Percentiles rank a stretch among this genome's conserved stretches.
phyloP scores from a whole-genome alignment of 2,329 filamentous ascomycete species.

The Monosporascus ibericus region DNA sequence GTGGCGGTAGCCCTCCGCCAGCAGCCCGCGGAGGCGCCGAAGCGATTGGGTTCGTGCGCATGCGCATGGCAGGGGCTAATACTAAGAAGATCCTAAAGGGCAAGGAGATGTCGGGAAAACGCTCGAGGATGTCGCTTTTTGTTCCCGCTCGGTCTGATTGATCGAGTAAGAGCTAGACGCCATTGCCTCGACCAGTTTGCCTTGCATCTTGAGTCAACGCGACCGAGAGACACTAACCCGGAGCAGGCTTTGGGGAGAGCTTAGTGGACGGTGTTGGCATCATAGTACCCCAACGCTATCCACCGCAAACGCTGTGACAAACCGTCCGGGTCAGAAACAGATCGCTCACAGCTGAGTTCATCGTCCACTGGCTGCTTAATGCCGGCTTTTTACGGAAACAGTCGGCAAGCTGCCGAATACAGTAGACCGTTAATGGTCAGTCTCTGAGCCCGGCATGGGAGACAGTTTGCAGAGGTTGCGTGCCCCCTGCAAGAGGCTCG shows the following conservation, averaged over 20 bases:
- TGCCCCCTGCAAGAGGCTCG: conserved; percentile 30
- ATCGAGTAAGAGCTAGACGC: conserved; percentile 23
- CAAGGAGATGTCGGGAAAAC: conserved; percentile 33
- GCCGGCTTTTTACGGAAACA: conserved; percentile 44
- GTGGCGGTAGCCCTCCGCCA: background rate
- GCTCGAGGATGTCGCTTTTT: conserved; percentile 25
- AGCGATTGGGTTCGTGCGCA: conserved; percentile 28
- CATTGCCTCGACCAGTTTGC: conserved; percentile 30
- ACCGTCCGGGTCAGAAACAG: conserved; percentile 62
- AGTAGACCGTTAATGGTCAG: conserved; percentile 59
- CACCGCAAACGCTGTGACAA: conserved; percentile 57
- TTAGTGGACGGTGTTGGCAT: conserved; percentile 20
- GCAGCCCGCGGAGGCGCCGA: background rate
- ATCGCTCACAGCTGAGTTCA: conserved; percentile 57
- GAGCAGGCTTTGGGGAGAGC: background rate
- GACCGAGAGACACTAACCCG: conserved; percentile 29
- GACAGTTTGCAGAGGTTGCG: conserved; percentile 33
- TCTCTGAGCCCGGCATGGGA: conserved; percentile 51
- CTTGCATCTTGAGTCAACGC: conserved; percentile 39
- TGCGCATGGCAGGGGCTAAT: conserved; percentile 57
- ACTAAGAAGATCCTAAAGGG: conserved; percentile 37
- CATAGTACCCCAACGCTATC: conserved; percentile 39
- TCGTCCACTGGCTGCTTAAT: conserved; percentile 38
- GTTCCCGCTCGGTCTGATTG: conserved; percentile 36
- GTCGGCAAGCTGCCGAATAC: conserved; percentile 59